phyloP scores from a whole-genome alignment of 768 basidiomycete species.

The Serendipita sp. region DNA sequence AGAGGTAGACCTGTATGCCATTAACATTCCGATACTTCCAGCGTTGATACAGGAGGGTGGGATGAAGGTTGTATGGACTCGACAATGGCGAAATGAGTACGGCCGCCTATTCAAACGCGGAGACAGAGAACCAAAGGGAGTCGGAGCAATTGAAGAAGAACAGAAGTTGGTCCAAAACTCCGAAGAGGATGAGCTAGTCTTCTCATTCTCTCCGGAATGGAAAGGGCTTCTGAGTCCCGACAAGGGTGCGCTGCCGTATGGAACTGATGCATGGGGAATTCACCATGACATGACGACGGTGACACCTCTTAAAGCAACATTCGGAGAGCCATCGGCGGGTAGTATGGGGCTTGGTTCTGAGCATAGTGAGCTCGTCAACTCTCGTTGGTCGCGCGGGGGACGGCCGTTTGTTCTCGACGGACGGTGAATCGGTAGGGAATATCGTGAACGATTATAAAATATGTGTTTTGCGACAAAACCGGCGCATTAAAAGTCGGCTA shows the following conservation, averaged over 20 bases:
- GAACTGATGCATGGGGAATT: conserved; percentile 73
- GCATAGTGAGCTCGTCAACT: not conserved
- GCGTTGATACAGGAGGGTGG: conserved; percentile 38
- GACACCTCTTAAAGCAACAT: conserved; percentile 59
- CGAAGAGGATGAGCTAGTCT: conserved; percentile 27
- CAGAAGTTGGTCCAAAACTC: conserved; percentile 10
- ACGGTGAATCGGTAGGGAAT: no score
- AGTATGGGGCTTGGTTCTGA: conserved; percentile 9
- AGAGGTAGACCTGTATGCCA: conserved; percentile 66
- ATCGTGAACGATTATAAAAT: no score
- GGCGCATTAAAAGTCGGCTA: no score
- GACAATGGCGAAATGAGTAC: conserved; percentile 74
- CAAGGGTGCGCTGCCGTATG: conserved; percentile 42
- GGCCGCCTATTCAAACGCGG: conserved; percentile 55
- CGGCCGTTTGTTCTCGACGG: not conserved
- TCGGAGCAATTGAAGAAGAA: conserved; percentile 11
- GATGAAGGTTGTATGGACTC: conserved; percentile 61
- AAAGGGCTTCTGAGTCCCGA: conserved; percentile 46
- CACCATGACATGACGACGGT: conserved; percentile 53
- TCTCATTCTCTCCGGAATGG: conserved; percentile 66
- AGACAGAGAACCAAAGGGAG: conserved; percentile 12
- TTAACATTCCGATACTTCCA: conserved; percentile 76
- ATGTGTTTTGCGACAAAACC: no score
- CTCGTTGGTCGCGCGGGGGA: not conserved
- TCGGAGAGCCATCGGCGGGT: conserved; percentile 40